These are phyloP conservation scores for Platanthera zijinensis DNA, from an alignment of 106 monocot species.

Conservation along the genomic window DNA sequence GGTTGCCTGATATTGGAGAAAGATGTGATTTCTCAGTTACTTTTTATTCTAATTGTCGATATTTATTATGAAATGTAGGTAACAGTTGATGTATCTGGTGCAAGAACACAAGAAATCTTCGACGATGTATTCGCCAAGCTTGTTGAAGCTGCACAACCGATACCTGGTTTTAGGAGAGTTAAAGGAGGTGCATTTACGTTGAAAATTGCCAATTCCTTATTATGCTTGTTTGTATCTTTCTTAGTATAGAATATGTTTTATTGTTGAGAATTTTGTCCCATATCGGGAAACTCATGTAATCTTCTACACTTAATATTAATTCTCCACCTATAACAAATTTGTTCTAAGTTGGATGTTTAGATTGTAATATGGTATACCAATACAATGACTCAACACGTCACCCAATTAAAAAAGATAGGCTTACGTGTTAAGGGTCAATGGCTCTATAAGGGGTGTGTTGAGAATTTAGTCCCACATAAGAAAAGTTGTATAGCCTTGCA, in stretches of 20 bases:
- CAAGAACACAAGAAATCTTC: slow-evolving; percentile 47
- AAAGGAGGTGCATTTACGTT: slow-evolving; percentile 54
- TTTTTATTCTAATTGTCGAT: background rate
- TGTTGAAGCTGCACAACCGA: slow-evolving; percentile 70
- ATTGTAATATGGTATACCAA: too few species aligned
- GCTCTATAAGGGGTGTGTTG: too few species aligned
- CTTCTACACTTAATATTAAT: too few species aligned
- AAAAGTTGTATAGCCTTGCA: too few species aligned
- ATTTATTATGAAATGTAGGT: slow-evolving; percentile 27
- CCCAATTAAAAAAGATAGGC: too few species aligned
- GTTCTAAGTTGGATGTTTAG: too few species aligned
- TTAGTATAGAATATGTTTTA: background rate
- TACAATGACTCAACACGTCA: too few species aligned
- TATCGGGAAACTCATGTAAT: too few species aligned
- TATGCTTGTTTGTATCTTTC: background rate
- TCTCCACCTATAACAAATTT: too few species aligned
- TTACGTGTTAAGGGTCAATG: too few species aligned
- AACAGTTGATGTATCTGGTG: slow-evolving; percentile 38
- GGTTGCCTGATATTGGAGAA: background rate
- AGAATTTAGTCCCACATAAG: too few species aligned
- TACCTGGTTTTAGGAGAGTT: slow-evolving; percentile 70
- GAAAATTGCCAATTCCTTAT: background rate
- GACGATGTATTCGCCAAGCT: slow-evolving; percentile 61
- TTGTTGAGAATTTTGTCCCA: background rate
- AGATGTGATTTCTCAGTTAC: background rate